A percentile compares a stretch with the other conserved stretches of the same genome.
phyloP scores from a whole-genome alignment of 2,329 filamentous ascomycete species.

The Colletotrichum ledebouriae region DNA sequence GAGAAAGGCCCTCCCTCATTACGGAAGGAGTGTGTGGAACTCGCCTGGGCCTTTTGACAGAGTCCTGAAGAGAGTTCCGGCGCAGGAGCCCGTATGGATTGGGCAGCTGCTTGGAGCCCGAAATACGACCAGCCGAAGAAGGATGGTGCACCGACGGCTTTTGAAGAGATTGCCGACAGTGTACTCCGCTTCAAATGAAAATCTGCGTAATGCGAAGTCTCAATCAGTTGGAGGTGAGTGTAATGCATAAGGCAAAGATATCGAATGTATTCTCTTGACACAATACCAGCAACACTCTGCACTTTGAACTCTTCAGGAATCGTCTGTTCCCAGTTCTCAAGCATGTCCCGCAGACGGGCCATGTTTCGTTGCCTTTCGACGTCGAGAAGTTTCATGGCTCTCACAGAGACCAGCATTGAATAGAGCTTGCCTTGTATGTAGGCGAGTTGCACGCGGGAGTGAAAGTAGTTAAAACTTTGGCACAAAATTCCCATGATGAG shows the following conservation, averaged over 20 bases:
- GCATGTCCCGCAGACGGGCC: conserved; percentile 9
- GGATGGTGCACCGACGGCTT: conserved; percentile 48
- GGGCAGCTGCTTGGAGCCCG: conserved; percentile 50
- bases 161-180: conserved; percentile 49
- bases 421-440: no score
- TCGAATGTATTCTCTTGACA: conserved; percentile 12
- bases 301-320: conserved; percentile 23
- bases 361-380: conserved; percentile 11
- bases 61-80: conserved; percentile 45
- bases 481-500: no score
- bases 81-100: conserved; percentile 48
- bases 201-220: conserved; percentile 29
- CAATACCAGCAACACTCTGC: background rate
- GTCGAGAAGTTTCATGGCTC: no score
- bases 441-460: no score
- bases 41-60: conserved; percentile 43
- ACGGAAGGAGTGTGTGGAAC: conserved; percentile 35
- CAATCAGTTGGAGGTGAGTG: conserved; percentile 27
- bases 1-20: conserved; percentile 47
- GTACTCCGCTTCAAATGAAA: conserved; percentile 24
- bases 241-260: conserved; percentile 35
- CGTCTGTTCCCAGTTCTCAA: conserved; percentile 31
- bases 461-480: no score
- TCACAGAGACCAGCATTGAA: no score
- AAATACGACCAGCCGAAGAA: conserved; percentile 51